Conservation (phyloP, 805 yeast species). For the Zygoascus bituminiphila region DNA sequence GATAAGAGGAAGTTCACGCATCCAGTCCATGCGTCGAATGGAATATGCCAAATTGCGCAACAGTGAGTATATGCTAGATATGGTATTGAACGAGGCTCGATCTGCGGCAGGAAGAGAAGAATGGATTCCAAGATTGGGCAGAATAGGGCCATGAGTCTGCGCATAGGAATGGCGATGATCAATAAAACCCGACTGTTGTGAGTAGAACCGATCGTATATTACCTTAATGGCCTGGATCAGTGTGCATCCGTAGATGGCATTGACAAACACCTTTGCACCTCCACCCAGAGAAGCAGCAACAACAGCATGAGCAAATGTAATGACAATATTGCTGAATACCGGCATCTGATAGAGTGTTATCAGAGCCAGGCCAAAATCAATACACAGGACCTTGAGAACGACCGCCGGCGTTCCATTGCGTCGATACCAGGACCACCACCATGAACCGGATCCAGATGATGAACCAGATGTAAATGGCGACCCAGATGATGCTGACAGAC, state of each 20-base stretch:
- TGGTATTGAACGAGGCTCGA: constrained; percentile 12
- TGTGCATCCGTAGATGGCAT: constrained; percentile 26
- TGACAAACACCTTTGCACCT: constrained; percentile 20
- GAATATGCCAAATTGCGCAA: constrained; percentile 14
- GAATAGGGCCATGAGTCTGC: constrained; percentile 1
- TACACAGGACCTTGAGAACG: constrained; percentile 14
- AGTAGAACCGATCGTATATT: constrained; percentile 13
- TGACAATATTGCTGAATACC: constrained; percentile 11
- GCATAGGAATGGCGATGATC: background rate
- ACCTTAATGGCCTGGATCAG: constrained; percentile 18
- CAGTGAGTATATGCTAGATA: constrained; percentile 18
- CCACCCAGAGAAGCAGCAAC: constrained; percentile 29
- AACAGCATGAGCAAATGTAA: constrained; percentile 26
- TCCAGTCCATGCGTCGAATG: constrained; percentile 24
- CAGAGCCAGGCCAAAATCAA: constrained; percentile 19
- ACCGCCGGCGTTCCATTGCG: background rate
- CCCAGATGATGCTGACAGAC: constrained; percentile 6
- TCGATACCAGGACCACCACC: background rate
- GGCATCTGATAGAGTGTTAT: constrained; percentile 16
- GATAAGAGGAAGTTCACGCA: constrained; percentile 19
- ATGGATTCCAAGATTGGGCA: background rate
- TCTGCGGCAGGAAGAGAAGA: background rate
- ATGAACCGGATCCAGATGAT: background rate
- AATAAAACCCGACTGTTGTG: background rate
- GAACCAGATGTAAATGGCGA: constrained; percentile 12